Evolutionary conservation across 2,329 filamentous ascomycete species (phyloP), one percentile per base, ranked within the genome.

Genomic region (Diaporthe ampelina): DNA sequence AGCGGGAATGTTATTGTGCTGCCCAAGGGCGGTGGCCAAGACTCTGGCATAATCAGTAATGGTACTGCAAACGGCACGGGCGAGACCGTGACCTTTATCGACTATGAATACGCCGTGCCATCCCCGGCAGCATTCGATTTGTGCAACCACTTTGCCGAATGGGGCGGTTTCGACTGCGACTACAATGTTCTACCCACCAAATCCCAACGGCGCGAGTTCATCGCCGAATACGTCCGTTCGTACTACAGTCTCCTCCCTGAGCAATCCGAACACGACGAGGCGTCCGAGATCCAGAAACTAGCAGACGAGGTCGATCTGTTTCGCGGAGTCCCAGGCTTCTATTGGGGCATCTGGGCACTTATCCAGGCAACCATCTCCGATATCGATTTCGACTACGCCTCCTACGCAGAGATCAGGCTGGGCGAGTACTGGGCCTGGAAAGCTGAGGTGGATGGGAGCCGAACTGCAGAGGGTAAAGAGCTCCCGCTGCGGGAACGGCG

Each of bases 111-210:
- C 84, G 95, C 95, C 19, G 97, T 95, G 6, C 95, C 97, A 3
- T 96, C 95, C 0, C 96, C 96, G 1, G 95, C 95, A 5, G 95
- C 96, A 2, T 99, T 99, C 84, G 97, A 99, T 82, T 92, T 99
- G 78, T 93, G 96, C 68, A 99, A 99, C 85, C 97, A 99, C 87
- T 98, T 99, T 82, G 95, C 97, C 63, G 97, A 99, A 85, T 99
- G 97, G 96, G 95, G 93, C 75, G 97, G 97, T 73, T 98, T 98
- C 81, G 95, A 97, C 79, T 99, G 97, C 87, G 95, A 98, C 83
- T 95, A 94, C 85, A 91, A 86, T 79, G 92, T 93, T 78, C 89
- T 98, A 73, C 97, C 97, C 7, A 97, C 94, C 1, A 90, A 89
- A 76, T 86, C 91, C 26, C 91, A 96, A 79, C 93, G 97, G 37